Evolutionary conservation across 2,329 filamentous ascomycete species (phyloP), one percentile per base, ranked within the genome.

Genomic region (Corinectria fuckeliana): DNA sequence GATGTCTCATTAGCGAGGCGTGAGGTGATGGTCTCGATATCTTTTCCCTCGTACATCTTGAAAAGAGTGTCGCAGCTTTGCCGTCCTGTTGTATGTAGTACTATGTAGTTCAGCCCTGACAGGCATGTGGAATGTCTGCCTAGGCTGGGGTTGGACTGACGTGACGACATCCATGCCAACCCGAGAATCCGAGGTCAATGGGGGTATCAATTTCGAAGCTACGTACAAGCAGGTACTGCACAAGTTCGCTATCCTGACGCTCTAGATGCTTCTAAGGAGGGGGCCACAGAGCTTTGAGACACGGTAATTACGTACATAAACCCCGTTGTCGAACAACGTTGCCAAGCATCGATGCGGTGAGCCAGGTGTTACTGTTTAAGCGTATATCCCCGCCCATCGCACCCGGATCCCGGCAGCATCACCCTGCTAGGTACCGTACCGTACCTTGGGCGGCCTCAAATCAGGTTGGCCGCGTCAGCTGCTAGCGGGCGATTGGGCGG

Each of bases 391-490:
- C 26, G 8, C 26, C 4, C 30, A 25, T 52, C 42, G 41, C 48
- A 45, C 38, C 45, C 56, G 56, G 56, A 55, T 59, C 50, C 50
- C 56, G 56, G 52, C 57, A 55, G 32, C 26, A 25, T 23, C 20
- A 18, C 20, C 18, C 23, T 26, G 25, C 28, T 11, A 45, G 51
- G n/a, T n/a, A n/a, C n/a, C n/a, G n/a, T n/a, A n/a, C n/a, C n/a
- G n/a, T n/a, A n/a, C n/a, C n/a, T n/a, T n/a, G n/a, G n/a, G 51
- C 50, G 38, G 50, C 45, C 45, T 56, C 45, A n/a, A n/a, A 23
- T 36, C 45, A 21, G 26, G 18, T 25, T 26, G 56, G 63, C 63
- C 61, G 57, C 61, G 63, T 67, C 59, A 67, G 58, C 64, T 56
- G 42, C 52, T 28, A 54, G 45, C 42, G 61, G 54, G 56, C 42